Conservation (phyloP, 495 filamentous ascomycete genomes). For the Trichodelitschia bisporula region DNA sequence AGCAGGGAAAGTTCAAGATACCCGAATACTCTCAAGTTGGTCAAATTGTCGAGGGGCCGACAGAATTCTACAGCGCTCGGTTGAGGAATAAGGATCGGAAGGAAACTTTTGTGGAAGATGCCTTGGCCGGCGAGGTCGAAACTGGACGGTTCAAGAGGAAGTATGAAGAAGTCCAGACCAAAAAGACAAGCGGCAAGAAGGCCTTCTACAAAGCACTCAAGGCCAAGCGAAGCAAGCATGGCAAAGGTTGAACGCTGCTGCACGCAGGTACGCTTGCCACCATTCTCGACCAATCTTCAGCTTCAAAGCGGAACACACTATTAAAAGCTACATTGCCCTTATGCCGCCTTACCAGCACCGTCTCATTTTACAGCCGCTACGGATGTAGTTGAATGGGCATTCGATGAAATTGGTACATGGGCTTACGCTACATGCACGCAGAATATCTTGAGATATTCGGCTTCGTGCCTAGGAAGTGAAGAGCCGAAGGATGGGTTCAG, state of each 20-base stretch:
- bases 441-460: too few species aligned
- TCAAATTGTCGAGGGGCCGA: slow-evolving; percentile 68
- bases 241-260: slow-evolving; percentile 5
- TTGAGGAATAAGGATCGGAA: slow-evolving; percentile 72
- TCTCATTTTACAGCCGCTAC: too few species aligned
- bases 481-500: too few species aligned
- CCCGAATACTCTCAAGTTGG: slow-evolving; percentile 77
- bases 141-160: slow-evolving; percentile 41
- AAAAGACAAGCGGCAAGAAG: slow-evolving; percentile 49
- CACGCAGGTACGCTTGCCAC: too few species aligned
- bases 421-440: too few species aligned
- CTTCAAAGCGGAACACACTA: too few species aligned
- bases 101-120: slow-evolving; percentile 73
- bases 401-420: too few species aligned
- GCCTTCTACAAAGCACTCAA: slow-evolving; percentile 42
- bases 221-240: slow-evolving; percentile 24
- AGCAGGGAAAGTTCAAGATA: slow-evolving; percentile 37
- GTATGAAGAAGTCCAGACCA: slow-evolving; percentile 39
- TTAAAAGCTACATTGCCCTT: too few species aligned
- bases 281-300: too few species aligned
- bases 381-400: too few species aligned
- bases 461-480: too few species aligned
- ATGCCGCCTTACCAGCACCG: too few species aligned
- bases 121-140: slow-evolving; percentile 37
- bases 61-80: slow-evolving; percentile 58